Evolutionary conservation across 2,329 filamentous ascomycete species (phyloP), one percentile per base, ranked within the genome.

Genomic region (Aureobasidium sp.): DNA sequence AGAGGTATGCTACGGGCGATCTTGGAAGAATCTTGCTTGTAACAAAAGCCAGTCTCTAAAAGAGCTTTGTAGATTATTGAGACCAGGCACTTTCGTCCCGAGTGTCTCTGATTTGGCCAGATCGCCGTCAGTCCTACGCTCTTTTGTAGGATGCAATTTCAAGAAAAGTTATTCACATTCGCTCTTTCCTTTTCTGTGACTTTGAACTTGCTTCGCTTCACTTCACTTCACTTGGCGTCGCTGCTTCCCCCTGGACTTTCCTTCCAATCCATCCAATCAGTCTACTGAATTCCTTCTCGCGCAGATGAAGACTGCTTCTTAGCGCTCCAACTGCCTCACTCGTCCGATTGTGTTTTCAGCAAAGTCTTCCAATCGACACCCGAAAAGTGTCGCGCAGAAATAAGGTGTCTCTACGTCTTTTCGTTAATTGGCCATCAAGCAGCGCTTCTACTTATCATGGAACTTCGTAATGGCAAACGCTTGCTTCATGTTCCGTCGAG

Each of bases 21-120:
- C 45, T 60, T 60, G 16, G 37, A 30, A 36, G 57, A 41, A 60
- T 63, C 47, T 61, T 55, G 59, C 47, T 64, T 53, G 47, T 36
- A 53, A 48, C 13, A 52, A 34, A 50, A 34, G 42, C 36, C 47
- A 52, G 47, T 47, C 48, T 61, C 59, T 45, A 25, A 53, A 61
- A 53, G 32, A 36, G 49, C 36, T 44, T 44, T 61, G 59, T 61
- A 61, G 48, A 61, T 50, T 54, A 54, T 37, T 13, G 30, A 61
- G 59, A 39, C 48, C 57, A 49, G 45, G 44, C 42, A 59, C 53
- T 44, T 30, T 41, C 42, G 16, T 47, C 16, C 11, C 30, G 30
- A 16, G 42, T 44, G 25, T 30, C 39, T 41, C 10, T 59, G 29
- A 45, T 37, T 47, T 48, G 42, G 54, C 42, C 54, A 48, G 54